Evolutionary conservation across 2,329 filamentous ascomycete genomes (phyloP).

Genomic region (Macrophomina pseudophaseolina): DNA sequence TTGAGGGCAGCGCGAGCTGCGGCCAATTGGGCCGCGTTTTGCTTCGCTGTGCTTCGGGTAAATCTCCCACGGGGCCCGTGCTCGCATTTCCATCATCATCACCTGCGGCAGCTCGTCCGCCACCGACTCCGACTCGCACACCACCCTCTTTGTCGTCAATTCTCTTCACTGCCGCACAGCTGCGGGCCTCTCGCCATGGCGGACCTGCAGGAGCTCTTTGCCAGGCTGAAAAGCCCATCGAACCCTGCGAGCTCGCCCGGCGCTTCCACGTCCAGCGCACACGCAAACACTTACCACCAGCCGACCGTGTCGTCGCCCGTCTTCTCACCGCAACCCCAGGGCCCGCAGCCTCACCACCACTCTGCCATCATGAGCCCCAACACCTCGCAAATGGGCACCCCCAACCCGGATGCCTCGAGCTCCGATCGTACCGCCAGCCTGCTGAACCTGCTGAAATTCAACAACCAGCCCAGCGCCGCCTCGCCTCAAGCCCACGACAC

Average conservation of each 20-base stretch:
- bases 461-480: constrained; percentile 49
- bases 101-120: constrained; percentile 16
- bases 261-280: constrained; percentile 23
- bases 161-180: constrained; percentile 21
- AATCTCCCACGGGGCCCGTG: constrained; percentile 12
- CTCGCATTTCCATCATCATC: constrained; percentile 24
- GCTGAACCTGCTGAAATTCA: constrained; percentile 70
- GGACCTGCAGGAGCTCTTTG: constrained; percentile 52
- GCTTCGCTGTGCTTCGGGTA: background rate
- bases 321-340: constrained; percentile 60
- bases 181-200: constrained; percentile 38
- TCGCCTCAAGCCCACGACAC: constrained; percentile 38
- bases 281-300: constrained; percentile 51
- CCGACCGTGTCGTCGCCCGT: constrained; percentile 64
- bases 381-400: constrained; percentile 51
- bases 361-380: constrained; percentile 66
- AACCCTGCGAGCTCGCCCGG: constrained; percentile 30
- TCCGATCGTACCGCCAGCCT: constrained; percentile 60
- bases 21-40: background rate
- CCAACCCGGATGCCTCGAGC: constrained; percentile 47
- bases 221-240: constrained; percentile 45
- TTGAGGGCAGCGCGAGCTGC: background rate
- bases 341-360: constrained; percentile 61
- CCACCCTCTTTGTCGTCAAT: constrained; percentile 17
- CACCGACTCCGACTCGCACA: constrained; percentile 19